phyloP scores from a whole-genome alignment of 192 early-diverging fungal genomes.

The Ramicandelaber brevisporus region DNA sequence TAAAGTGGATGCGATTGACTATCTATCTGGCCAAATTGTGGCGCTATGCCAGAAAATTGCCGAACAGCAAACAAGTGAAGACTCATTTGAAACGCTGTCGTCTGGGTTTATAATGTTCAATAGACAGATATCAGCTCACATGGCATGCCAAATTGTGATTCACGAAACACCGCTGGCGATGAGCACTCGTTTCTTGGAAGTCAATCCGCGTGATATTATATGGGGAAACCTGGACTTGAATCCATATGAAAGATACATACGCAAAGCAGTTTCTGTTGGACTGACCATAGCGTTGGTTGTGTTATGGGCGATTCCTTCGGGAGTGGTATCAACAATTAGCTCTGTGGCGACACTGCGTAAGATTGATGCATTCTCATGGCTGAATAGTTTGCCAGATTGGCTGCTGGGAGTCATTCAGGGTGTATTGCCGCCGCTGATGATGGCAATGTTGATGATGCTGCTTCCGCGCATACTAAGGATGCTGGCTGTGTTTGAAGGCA shows the following conservation, averaged over 20 bases:
- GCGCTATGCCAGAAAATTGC: too few species aligned
- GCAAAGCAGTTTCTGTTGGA: constrained; percentile 21
- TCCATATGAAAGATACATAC: constrained; percentile 19
- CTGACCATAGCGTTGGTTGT: constrained; percentile 27
- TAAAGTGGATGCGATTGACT: too few species aligned
- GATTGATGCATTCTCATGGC: constrained; percentile 20
- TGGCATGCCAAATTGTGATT: constrained; percentile 39
- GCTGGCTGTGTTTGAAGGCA: constrained; percentile 31
- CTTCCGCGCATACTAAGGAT: constrained; percentile 37
- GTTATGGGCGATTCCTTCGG: constrained; percentile 42
- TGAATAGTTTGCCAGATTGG: too few species aligned
- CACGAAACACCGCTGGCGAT: constrained; percentile 32
- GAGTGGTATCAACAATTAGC: constrained; percentile 23
- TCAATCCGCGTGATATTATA: constrained; percentile 47
- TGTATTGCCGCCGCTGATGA: constrained; percentile 41
- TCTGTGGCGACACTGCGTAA: constrained; percentile 20
- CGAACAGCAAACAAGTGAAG: constrained; percentile 6
- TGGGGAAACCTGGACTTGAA: constrained; percentile 51
- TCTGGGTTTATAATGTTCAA: constrained; percentile 70
- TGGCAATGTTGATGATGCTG: constrained; percentile 39
- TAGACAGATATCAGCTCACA: constrained; percentile 43
- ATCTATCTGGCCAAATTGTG: too few species aligned
- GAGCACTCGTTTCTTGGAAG: constrained; percentile 28
- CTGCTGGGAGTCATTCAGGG: constrained; percentile 39
- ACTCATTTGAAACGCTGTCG: constrained; percentile 12